These are phyloP conservation scores for Metschnikowia cubensis DNA, from an alignment of 805 yeast species.

Conservation along the genomic window DNA sequence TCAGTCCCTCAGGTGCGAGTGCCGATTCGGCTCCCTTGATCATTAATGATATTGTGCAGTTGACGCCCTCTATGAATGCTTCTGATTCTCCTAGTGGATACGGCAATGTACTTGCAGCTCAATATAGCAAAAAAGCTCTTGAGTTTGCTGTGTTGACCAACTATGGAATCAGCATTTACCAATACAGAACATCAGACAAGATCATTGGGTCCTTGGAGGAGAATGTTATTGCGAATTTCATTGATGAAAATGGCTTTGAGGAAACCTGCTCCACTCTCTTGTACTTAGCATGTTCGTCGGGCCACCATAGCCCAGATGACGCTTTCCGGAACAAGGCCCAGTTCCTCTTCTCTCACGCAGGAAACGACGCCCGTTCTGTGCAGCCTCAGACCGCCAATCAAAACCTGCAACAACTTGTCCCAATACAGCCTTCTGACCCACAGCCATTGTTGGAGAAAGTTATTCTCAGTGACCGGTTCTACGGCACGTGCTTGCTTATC, in stretches of 20 bases:
- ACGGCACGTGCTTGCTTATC: conserved; percentile 76
- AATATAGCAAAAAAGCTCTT: conserved; percentile 62
- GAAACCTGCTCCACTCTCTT: conserved; percentile 90
- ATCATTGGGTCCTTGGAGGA: conserved; percentile 68
- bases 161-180: conserved; percentile 70
- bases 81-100: conserved; percentile 75
- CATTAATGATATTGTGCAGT: conserved; percentile 69
- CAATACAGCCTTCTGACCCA: conserved; percentile 19
- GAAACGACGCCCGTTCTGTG: conserved; percentile 45
- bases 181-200: conserved; percentile 76
- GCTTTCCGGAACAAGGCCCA: conserved; percentile 44
- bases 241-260: conserved; percentile 74
- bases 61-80: conserved; percentile 69
- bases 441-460: conserved; percentile 62
- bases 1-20: conserved; percentile 18
- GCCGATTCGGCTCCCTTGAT: conserved; percentile 24
- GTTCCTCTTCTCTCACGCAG: conserved; percentile 49
- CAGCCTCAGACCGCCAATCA: conserved; percentile 15
- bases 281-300: conserved; percentile 74
- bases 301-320: conserved; percentile 48
- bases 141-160: conserved; percentile 80
- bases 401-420: conserved; percentile 17
- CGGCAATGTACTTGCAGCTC: conserved; percentile 83
- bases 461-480: conserved; percentile 86
- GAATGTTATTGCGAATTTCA: conserved; percentile 61